Percentiles rank a stretch among this genome's conserved stretches.
Evolutionary conservation across 768 basidiomycete species (phyloP).

Genomic region (Peribolospora kevripleyi): DNA sequence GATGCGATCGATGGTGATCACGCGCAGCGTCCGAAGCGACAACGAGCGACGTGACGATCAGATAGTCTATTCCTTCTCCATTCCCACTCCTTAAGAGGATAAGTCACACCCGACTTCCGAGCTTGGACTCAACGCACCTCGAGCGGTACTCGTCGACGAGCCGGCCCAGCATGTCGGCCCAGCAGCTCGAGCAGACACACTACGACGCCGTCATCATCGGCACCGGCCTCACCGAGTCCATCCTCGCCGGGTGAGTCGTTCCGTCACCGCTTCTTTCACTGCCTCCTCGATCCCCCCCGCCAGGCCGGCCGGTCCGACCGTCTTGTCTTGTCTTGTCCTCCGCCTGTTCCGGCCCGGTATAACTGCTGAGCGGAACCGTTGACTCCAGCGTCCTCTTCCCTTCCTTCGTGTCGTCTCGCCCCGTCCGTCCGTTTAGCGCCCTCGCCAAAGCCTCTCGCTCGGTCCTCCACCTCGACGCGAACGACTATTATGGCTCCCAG

Average conservation of each 20-base stretch:
- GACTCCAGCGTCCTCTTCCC: neutral
- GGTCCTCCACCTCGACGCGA: slow-evolving; percentile 66
- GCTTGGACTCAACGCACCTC: too few relatives aligned
- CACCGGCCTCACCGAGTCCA: slow-evolving; percentile 47
- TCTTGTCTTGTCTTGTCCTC: too few relatives aligned
- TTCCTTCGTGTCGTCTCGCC: slow-evolving; percentile 8
- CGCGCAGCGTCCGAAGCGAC: too few relatives aligned
- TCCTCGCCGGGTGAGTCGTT: slow-evolving; percentile 58
- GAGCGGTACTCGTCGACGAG: too few relatives aligned
- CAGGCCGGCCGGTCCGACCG: neutral
- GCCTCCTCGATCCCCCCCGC: neutral
- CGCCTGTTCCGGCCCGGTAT: too few relatives aligned
- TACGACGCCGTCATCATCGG: slow-evolving; percentile 26
- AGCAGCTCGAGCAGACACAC: neutral
- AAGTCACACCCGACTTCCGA: too few relatives aligned
- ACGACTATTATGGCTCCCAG: slow-evolving; percentile 59
- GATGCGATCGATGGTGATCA: too few relatives aligned
- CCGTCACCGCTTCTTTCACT: neutral
- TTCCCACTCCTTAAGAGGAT: too few relatives aligned
- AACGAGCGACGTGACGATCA: too few relatives aligned
- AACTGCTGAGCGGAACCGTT: too few relatives aligned
- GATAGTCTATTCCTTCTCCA: too few relatives aligned
- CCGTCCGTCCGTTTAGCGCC: slow-evolving; percentile 28
- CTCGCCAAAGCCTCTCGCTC: slow-evolving; percentile 69
- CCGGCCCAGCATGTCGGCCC: too few relatives aligned